Conservation (phyloP, 208 protist species). For the Trypanosomatidae sp. region DNA sequence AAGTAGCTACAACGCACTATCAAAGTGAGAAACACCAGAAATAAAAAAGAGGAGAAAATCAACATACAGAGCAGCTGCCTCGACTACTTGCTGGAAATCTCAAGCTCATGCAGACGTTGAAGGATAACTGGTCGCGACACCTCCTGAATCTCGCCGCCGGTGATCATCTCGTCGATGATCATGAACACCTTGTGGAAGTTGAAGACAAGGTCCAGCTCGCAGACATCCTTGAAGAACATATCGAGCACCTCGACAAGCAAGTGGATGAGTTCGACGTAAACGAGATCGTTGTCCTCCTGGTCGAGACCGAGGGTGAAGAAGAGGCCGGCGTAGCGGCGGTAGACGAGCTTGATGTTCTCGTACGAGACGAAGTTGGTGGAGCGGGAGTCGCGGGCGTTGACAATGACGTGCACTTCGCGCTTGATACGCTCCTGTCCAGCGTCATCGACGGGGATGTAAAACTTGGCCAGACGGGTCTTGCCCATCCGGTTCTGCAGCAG, state of each 20-base stretch:
- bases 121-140: constrained; percentile 95
- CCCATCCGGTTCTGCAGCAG: constrained; percentile 99
- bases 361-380: constrained; percentile 98
- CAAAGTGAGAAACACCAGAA: no score
- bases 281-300: constrained; percentile 98
- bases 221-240: constrained; percentile 99
- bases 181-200: constrained; percentile 99
- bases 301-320: constrained; percentile 99
- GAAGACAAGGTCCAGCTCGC: constrained; percentile 99
- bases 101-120: constrained; percentile 89
- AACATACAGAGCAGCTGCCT: not conserved
- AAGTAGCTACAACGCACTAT: no score
- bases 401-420: constrained; percentile 95
- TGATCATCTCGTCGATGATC: constrained; percentile 98
- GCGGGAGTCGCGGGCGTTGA: constrained; percentile 94
- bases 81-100: constrained; percentile 83
- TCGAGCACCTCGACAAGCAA: constrained; percentile 98
- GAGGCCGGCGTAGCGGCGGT: constrained; percentile 98
- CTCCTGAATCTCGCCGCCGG: constrained; percentile 98
- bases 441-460: constrained; percentile 96
- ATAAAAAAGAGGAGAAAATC: no score
- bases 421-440: constrained; percentile 94
- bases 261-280: constrained; percentile 98
- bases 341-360: constrained; percentile 96
- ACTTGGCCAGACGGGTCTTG: constrained; percentile 99